Conservation (phyloP, 495 filamentous ascomycete species). For the Cenococcum geophilum region DNA sequence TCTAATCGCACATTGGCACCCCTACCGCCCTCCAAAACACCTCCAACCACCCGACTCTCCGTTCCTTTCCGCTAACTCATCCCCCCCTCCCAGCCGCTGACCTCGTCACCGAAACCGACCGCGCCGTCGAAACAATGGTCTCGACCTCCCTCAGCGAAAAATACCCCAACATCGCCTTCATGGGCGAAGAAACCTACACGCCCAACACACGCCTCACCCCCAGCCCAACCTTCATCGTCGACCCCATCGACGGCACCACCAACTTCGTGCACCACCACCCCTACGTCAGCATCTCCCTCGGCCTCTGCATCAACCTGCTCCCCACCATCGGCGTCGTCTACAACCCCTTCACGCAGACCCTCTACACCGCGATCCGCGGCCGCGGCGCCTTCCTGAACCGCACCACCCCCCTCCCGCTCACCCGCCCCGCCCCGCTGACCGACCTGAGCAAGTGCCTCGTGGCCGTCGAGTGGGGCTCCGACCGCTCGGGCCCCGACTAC, state of each 20-base stretch:
- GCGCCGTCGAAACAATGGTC: constrained; percentile 72
- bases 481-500: constrained; percentile 69
- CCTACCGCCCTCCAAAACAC: background rate
- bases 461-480: constrained; percentile 71
- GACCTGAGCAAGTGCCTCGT: constrained; percentile 59
- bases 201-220: constrained; percentile 57
- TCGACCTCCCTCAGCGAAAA: constrained; percentile 52
- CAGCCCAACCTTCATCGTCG: constrained; percentile 76
- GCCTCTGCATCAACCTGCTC: constrained; percentile 55
- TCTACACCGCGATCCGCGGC: constrained; percentile 67
- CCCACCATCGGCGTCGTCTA: constrained; percentile 78
- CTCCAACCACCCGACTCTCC: background rate
- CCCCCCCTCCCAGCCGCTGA: constrained; percentile 49
- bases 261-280: constrained; percentile 86
- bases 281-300: constrained; percentile 74
- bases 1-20: background rate
- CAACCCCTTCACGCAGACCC: constrained; percentile 64
- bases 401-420: constrained; percentile 50
- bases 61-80: background rate
- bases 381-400: constrained; percentile 59
- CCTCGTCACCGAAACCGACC: constrained; percentile 82
- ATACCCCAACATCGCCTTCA: constrained; percentile 56
- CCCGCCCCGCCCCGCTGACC: constrained; percentile 44
- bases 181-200: constrained; percentile 62
- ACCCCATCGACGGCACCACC: constrained; percentile 84